These are phyloP conservation scores for Asterochloris sp. DNA, from an alignment of 139 green algal genomes.

Conservation along the genomic window DNA sequence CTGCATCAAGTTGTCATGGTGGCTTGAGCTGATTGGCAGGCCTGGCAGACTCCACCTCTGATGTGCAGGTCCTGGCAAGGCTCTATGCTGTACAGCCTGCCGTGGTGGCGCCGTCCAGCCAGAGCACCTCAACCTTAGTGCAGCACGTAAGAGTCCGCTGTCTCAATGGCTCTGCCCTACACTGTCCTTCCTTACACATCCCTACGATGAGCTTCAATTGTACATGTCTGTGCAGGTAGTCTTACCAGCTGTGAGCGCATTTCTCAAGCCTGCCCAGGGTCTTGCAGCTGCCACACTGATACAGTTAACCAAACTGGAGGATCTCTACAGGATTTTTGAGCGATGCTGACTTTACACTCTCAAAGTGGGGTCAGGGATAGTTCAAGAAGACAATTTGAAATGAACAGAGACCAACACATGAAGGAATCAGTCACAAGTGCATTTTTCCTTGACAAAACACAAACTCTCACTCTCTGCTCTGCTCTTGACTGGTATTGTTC, in stretches of 20 bases:
- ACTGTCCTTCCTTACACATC: background rate
- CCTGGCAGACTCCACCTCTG: background rate
- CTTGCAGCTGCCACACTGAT: slow-evolving; percentile 67
- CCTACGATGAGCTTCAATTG: background rate
- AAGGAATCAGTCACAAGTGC: too few relatives aligned
- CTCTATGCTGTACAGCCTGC: slow-evolving; percentile 3
- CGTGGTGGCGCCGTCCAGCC: background rate
- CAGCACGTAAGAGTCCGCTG: background rate
- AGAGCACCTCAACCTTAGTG: background rate
- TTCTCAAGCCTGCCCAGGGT: slow-evolving; percentile 41
- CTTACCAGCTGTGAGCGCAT: slow-evolving; percentile 50
- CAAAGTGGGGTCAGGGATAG: too few relatives aligned
- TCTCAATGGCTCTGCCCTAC: background rate
- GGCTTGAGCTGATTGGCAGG: too few relatives aligned
- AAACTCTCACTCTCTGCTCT: too few relatives aligned
- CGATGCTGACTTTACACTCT: slow-evolving; percentile 57
- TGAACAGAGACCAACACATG: too few relatives aligned
- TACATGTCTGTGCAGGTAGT: slow-evolving; percentile 46
- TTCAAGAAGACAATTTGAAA: too few relatives aligned
- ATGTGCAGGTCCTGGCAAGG: background rate
- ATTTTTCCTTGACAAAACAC: too few relatives aligned
- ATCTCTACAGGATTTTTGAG: slow-evolving; percentile 92
- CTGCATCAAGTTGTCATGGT: background rate
- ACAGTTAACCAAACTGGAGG: slow-evolving; percentile 81
- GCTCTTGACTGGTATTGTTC: too few relatives aligned